Percentiles rank a stretch among this genome's conserved stretches.
These are phyloP conservation scores for Citrullus colocynthis DNA, from an alignment of 306 rosid genomes.

Conservation along the genomic window DNA sequence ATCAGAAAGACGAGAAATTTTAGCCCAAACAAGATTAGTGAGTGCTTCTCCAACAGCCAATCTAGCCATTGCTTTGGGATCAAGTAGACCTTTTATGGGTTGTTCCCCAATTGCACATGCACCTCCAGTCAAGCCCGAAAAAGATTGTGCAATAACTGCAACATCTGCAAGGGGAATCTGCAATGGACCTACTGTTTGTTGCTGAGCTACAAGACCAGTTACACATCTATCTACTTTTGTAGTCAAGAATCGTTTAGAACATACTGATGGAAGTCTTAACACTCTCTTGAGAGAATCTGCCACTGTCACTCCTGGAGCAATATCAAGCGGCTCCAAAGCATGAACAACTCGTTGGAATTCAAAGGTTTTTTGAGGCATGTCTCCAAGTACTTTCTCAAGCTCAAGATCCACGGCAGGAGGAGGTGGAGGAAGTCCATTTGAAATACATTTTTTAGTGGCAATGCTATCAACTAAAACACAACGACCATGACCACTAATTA, in stretches of 20 bases:
- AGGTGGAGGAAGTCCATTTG: constrained; percentile 53
- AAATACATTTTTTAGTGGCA: constrained; percentile 33
- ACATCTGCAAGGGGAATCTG: constrained; percentile 84
- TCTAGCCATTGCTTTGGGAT: constrained; percentile 94
- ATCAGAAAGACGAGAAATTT: constrained; percentile 73
- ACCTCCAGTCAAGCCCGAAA: constrained; percentile 59
- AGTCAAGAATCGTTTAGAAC: constrained; percentile 70
- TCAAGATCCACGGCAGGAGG: constrained; percentile 77
- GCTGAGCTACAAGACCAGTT: constrained; percentile 84
- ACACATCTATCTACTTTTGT: constrained; percentile 79
- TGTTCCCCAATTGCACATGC: constrained; percentile 93
- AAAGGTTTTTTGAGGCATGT: constrained; percentile 78
- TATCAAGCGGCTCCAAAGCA: constrained; percentile 57
- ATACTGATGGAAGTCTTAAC: constrained; percentile 67
- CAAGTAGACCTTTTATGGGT: constrained; percentile 70
- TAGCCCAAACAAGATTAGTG: constrained; percentile 92
- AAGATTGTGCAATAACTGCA: constrained; percentile 77
- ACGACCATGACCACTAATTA: constrained; percentile 65
- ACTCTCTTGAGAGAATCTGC: constrained; percentile 66
- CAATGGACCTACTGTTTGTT: constrained; percentile 85
- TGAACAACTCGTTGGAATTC: constrained; percentile 39
- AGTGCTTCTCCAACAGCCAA: constrained; percentile 93
- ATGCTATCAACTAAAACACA: constrained; percentile 54
- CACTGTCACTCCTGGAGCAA: constrained; percentile 54
- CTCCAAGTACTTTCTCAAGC: constrained; percentile 84